Conservation (phyloP, 306 rosid species). For the Quercus robur region DNA sequence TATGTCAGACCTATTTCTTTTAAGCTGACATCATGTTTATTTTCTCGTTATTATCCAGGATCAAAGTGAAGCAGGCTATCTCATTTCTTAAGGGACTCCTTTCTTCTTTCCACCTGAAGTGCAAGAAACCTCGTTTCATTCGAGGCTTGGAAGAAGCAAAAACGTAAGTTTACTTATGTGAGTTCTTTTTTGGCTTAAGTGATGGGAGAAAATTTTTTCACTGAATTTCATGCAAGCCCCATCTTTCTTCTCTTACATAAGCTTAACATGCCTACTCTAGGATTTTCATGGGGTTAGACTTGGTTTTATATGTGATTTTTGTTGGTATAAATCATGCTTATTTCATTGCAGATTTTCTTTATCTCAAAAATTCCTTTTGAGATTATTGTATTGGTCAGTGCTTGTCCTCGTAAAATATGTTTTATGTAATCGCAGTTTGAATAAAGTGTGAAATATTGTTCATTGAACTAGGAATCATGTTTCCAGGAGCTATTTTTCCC, state of each 20-base stretch:
- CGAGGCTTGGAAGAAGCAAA: slow-evolving; percentile 93
- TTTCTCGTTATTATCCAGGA: slow-evolving; percentile 46
- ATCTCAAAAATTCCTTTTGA: slow-evolving; percentile 1
- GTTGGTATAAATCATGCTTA: background rate
- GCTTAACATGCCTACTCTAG: background rate
- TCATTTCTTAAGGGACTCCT: slow-evolving; percentile 92
- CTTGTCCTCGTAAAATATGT: background rate
- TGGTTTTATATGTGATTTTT: background rate
- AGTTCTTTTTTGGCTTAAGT: slow-evolving; percentile 1
- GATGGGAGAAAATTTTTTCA: background rate
- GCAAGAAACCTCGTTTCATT: slow-evolving; percentile 75
- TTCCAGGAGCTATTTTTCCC: slow-evolving; percentile 4
- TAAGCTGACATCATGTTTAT: background rate
- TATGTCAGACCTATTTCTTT: background rate
- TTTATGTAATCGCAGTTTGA: background rate
- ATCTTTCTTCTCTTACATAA: background rate
- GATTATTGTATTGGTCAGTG: slow-evolving; percentile 14
- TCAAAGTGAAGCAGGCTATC: slow-evolving; percentile 72
- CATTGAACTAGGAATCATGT: slow-evolving; percentile 14
- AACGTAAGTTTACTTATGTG: slow-evolving; percentile 40
- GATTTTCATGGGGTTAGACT: background rate
- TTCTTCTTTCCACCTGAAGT: slow-evolving; percentile 78
- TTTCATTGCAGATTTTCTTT: background rate
- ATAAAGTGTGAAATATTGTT: background rate
- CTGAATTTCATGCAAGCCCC: background rate